A percentile compares a stretch with the other conserved stretches of the same genome.
These are phyloP conservation scores for Diutina sp. DNA, from an alignment of 1,139 yeast genomes.

Conservation along the genomic window DNA sequence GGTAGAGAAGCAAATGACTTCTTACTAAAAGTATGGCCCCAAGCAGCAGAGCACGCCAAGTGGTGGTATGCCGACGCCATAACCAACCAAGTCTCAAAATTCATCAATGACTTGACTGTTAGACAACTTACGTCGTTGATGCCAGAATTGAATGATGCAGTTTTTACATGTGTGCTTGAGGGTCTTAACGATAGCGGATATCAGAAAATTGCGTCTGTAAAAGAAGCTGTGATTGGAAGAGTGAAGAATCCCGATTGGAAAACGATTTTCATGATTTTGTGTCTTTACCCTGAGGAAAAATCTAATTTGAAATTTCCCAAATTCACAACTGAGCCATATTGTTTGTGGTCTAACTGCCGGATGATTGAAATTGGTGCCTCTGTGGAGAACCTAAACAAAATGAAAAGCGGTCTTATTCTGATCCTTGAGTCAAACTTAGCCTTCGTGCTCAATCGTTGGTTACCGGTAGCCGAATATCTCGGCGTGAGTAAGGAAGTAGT, in stretches of 20 bases:
- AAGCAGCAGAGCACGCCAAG: conserved; percentile 9
- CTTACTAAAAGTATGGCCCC: conserved; percentile 31
- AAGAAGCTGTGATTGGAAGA: neutral
- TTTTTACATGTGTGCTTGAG: conserved; percentile 17
- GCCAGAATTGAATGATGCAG: conserved; percentile 1
- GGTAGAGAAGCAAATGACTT: conserved; percentile 50
- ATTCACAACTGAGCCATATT: neutral
- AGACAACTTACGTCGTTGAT: conserved; percentile 25
- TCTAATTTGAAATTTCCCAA: no score
- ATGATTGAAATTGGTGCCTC: neutral
- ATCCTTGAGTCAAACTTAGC: neutral
- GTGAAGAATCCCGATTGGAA: neutral
- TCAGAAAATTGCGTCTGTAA: neutral
- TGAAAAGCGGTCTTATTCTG: neutral
- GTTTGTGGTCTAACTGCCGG: neutral
- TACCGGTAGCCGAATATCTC: conserved; percentile 9
- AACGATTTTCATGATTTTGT: neutral
- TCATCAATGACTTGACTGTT: conserved; percentile 30
- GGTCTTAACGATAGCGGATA: conserved; percentile 17
- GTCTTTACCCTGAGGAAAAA: neutral
- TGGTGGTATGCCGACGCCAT: conserved; percentile 19
- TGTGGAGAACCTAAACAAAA: neutral
- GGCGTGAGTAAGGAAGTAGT: conserved; percentile 6
- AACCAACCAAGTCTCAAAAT: conserved; percentile 21
- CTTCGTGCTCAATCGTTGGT: conserved; percentile 7